Percentiles rank a stretch among this genome's conserved stretches.
These are phyloP conservation scores for Camillea tinctor DNA, from an alignment of 2,329 filamentous ascomycete genomes.

Conservation along the genomic window DNA sequence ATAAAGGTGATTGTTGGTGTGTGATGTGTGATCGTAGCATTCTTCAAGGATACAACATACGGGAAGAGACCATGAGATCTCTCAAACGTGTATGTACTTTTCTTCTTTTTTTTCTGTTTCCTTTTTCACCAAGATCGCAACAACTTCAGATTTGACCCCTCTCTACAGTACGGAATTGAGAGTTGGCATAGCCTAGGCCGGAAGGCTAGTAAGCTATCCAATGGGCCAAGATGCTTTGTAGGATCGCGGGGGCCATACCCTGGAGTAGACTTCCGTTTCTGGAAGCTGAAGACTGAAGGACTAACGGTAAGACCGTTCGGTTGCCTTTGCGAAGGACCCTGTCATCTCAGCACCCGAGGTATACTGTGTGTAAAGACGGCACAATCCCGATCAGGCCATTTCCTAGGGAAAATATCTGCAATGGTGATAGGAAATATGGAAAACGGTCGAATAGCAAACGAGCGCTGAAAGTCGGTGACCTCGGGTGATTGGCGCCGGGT, in stretches of 20 bases:
- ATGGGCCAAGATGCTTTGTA: background rate
- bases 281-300: background rate
- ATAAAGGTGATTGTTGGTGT: background rate
- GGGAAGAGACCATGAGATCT: background rate
- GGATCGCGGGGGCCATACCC: background rate
- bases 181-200: background rate
- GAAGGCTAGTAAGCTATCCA: background rate
- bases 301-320: background rate
- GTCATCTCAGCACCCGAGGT: background rate
- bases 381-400: background rate
- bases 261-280: background rate
- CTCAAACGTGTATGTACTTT: background rate
- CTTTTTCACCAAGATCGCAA: background rate
- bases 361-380: background rate
- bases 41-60: background rate
- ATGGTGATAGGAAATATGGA: constrained; percentile 15
- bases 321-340: background rate
- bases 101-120: background rate
- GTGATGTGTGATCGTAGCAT: background rate
- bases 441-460: constrained; percentile 17
- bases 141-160: background rate
- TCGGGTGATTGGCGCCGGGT: constrained; percentile 22
- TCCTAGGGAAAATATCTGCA: constrained; percentile 8
- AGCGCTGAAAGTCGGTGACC: constrained; percentile 22
- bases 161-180: background rate